Evolutionary conservation across 2,329 filamentous ascomycete species (phyloP).

Genomic region (Fusarium oligoseptatum): DNA sequence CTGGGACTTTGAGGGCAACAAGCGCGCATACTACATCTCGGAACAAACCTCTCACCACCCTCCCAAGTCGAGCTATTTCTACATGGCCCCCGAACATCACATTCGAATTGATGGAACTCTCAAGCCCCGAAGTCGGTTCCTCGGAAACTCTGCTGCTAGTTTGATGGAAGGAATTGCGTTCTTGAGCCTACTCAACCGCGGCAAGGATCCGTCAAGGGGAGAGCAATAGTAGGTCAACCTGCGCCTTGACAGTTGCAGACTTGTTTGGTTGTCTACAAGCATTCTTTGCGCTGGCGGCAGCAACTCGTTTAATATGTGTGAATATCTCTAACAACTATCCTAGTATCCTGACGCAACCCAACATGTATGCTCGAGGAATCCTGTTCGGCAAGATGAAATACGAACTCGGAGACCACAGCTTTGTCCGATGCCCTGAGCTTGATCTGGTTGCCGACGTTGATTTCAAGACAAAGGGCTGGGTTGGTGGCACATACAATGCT

Average conservation of each 20-base stretch:
- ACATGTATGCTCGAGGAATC: constrained; percentile 98
- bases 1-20: constrained; percentile 90
- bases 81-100: constrained; percentile 93
- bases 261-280: neutral
- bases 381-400: constrained; percentile 99
- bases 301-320: neutral
- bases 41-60: constrained; percentile 99
- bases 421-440: constrained; percentile 89
- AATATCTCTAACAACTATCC: constrained; percentile 16
- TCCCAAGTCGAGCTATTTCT: constrained; percentile 99
- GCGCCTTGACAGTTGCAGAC: neutral
- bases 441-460: constrained; percentile 91
- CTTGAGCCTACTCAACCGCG: constrained; percentile 83
- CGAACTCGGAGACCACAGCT: constrained; percentile 95
- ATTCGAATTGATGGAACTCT: constrained; percentile 96
- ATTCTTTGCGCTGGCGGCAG: neutral
- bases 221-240: constrained; percentile 83
- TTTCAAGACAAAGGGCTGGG: constrained; percentile 99
- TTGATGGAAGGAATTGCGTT: constrained; percentile 98
- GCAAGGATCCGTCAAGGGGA: constrained; percentile 72
- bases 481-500: constrained; percentile 95
- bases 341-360: constrained; percentile 94
- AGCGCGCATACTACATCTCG: constrained; percentile 92
- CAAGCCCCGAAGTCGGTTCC: constrained; percentile 93
- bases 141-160: constrained; percentile 97